Conservation (phyloP, 345 rosid species). For the Eucalyptus paniculata region DNA sequence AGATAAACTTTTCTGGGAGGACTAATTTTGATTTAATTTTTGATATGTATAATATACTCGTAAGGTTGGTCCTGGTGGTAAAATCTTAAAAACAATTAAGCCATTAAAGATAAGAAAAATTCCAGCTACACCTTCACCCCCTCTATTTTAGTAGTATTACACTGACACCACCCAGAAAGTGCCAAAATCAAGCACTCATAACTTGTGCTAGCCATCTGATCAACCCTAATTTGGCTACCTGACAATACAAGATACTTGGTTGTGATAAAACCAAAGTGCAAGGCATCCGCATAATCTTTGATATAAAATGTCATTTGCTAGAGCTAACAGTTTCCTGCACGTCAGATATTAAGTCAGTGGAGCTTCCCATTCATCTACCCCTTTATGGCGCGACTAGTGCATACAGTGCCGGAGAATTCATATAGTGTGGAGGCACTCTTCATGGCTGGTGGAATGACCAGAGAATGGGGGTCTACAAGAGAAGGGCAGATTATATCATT, state of each 20-base stretch:
- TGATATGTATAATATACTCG: not conserved
- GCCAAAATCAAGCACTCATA: not conserved
- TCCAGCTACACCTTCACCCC: not conserved
- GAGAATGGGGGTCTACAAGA: constrained; percentile 24
- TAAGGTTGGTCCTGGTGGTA: not conserved
- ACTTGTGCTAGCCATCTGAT: not conserved
- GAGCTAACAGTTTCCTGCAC: not conserved
- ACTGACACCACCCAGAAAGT: not conserved
- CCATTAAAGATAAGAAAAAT: not conserved
- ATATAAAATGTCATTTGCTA: not conserved
- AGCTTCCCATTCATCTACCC: constrained; percentile 15
- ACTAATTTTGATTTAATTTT: not conserved
- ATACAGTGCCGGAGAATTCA: constrained; percentile 9
- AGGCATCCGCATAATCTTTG: not conserved
- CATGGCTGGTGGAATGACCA: constrained; percentile 30
- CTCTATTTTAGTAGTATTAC: not conserved
- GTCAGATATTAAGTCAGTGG: constrained; percentile 24
- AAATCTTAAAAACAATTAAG: not conserved
- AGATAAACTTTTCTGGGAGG: not conserved
- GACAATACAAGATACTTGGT: not conserved
- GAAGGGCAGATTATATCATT: not conserved
- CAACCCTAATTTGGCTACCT: not conserved
- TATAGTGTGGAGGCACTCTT: constrained; percentile 14
- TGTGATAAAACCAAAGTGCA: not conserved
- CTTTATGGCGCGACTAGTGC: constrained; percentile 4